phyloP scores from a whole-genome alignment of 352 stramenopile genomes.

The Pythium chondricola region DNA sequence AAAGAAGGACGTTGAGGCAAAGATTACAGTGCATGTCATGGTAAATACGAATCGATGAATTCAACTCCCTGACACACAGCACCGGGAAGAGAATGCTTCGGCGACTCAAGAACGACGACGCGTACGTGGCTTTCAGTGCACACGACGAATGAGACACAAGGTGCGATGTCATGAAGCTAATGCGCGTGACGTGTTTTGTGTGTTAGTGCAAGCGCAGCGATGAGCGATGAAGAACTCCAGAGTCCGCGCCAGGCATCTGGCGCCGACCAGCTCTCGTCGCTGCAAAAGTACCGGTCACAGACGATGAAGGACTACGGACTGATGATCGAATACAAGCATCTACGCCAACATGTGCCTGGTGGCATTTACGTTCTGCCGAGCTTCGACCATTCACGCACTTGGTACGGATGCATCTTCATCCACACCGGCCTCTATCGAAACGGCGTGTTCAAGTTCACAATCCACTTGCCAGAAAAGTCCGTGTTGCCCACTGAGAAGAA shows the following conservation, averaged over 20 bases:
- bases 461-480: conserved; percentile 72
- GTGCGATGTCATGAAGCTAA: too few species aligned
- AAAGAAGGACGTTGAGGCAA: conserved; percentile 7
- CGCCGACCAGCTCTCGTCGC: conserved; percentile 66
- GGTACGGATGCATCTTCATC: conserved; percentile 95
- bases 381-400: conserved; percentile 88
- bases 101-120: conserved; percentile 54
- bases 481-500: too few species aligned
- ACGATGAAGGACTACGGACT: conserved; percentile 94
- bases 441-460: conserved; percentile 96
- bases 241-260: conserved; percentile 17
- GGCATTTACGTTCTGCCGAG: conserved; percentile 95
- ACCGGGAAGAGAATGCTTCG: conserved; percentile 38
- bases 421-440: conserved; percentile 93
- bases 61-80: background rate
- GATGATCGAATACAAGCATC: conserved; percentile 97
- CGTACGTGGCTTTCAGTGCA: conserved; percentile 21
- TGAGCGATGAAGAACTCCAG: conserved; percentile 5
- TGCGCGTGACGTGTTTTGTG: too few species aligned
- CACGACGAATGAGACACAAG: too few species aligned
- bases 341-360: conserved; percentile 91
- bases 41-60: conserved; percentile 24
- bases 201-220: background rate
- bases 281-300: conserved; percentile 80
- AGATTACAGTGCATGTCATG: background rate